Conservation (phyloP, 768 basidiomycete species). For the Ramaria rubella region DNA sequence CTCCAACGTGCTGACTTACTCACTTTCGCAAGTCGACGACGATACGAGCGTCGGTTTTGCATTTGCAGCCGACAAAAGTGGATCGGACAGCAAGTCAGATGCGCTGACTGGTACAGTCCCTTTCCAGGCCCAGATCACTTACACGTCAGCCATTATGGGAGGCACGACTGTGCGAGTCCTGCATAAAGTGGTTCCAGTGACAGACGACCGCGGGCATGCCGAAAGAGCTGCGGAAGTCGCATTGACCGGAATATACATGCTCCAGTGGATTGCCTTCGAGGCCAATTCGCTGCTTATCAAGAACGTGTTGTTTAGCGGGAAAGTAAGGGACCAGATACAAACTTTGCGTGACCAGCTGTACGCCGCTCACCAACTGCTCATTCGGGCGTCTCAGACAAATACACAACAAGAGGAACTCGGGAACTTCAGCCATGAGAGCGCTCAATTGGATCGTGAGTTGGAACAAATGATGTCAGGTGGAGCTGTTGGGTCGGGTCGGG, state of each 20-base stretch:
- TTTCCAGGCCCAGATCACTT: constrained; percentile 3
- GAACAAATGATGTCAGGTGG: background rate
- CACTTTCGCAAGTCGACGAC: background rate
- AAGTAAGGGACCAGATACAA: background rate
- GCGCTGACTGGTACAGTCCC: background rate
- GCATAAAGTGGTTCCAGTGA: too few species aligned
- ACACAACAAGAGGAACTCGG: constrained; percentile 1
- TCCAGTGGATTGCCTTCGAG: too few species aligned
- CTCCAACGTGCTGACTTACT: background rate
- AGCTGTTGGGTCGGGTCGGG: background rate
- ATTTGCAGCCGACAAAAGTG: background rate
- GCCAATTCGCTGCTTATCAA: too few species aligned
- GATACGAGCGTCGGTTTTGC: background rate
- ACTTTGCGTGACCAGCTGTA: background rate
- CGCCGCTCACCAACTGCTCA: constrained; percentile 4
- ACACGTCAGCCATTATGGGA: background rate
- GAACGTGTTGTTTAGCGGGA: too few species aligned
- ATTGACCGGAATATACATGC: too few species aligned
- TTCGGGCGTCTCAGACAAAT: background rate
- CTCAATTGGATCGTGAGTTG: background rate
- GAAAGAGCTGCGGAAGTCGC: too few species aligned
- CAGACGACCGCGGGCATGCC: too few species aligned
- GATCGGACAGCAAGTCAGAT: background rate
- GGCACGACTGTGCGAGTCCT: too few species aligned
- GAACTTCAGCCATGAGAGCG: background rate